Evolutionary conservation across 225 moss, liverwort and hornwort genomes (phyloP).

Genomic region (Bryoerythrophyllum caledonicum): DNA sequence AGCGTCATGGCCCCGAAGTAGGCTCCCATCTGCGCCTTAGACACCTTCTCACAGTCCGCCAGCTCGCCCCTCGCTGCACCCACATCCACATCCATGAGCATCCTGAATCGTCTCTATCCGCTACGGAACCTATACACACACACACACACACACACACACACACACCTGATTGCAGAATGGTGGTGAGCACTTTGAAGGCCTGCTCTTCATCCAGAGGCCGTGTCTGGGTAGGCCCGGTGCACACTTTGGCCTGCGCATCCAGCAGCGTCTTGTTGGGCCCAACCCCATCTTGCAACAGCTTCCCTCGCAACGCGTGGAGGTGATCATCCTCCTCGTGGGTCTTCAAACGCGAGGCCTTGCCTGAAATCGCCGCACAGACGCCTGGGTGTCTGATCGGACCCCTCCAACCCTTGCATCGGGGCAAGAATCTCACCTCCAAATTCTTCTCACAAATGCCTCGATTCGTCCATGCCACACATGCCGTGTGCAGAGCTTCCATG

Average conservation of each 20-base stretch:
- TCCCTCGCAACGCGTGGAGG: slow-evolving; percentile 13
- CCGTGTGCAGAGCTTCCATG: slow-evolving; percentile 36
- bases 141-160: not conserved
- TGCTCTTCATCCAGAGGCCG: slow-evolving; percentile 66
- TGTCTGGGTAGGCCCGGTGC: slow-evolving; percentile 82
- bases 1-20: slow-evolving; percentile 87
- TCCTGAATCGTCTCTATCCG: not conserved
- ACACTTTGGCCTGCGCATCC: slow-evolving; percentile 74
- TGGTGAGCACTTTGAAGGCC: slow-evolving; percentile 58
- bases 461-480: slow-evolving; percentile 22
- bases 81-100: slow-evolving; percentile 27
- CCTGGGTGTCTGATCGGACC: not conserved
- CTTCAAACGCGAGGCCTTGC: slow-evolving; percentile 14
- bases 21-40: slow-evolving; percentile 77
- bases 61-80: slow-evolving; percentile 71
- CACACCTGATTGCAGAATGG: slow-evolving; percentile 64
- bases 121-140: too few species aligned
- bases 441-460: not conserved
- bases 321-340: slow-evolving; percentile 21
- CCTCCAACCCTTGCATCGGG: not conserved
- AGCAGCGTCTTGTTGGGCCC: slow-evolving; percentile 67
- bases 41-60: slow-evolving; percentile 50
- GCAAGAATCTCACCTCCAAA: not conserved
- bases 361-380: slow-evolving; percentile 34
- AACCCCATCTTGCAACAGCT: slow-evolving; percentile 39